phyloP scores from a whole-genome alignment of 225 moss, liverwort and hornwort genomes.

The Ulota crispa region DNA sequence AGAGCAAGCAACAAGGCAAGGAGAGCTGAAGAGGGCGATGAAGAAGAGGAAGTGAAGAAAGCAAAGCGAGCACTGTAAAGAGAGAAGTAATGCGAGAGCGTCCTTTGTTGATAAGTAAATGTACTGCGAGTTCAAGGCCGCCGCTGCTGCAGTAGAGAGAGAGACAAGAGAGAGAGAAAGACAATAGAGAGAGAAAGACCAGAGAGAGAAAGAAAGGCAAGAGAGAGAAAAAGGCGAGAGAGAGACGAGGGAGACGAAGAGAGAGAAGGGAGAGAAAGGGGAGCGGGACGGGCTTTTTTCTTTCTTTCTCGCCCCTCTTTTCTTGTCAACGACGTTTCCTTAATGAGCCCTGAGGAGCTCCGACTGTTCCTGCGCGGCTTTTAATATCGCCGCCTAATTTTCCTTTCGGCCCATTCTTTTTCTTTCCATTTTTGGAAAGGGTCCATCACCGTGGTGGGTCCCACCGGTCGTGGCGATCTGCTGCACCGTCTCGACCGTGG shows the following conservation, averaged over 20 bases:
- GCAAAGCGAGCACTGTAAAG: not conserved
- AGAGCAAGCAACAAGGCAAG: too few relatives aligned
- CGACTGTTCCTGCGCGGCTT: not conserved
- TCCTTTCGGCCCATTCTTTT: not conserved
- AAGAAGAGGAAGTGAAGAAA: not conserved
- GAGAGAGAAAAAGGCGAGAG: too few relatives aligned
- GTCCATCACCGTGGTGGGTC: not conserved
- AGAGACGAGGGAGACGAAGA: too few relatives aligned
- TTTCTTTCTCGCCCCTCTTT: not conserved
- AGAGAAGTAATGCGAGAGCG: not conserved
- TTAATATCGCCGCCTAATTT: slow-evolving; percentile 13
- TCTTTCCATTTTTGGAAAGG: not conserved
- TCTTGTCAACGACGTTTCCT: slow-evolving; percentile 47
- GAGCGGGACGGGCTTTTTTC: too few relatives aligned
- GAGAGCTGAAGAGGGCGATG: too few relatives aligned
- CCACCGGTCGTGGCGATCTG: not conserved
- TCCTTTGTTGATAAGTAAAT: not conserved
- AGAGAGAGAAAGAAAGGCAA: too few relatives aligned
- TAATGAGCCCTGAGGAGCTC: not conserved
- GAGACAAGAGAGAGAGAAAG: not conserved
- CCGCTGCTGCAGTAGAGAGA: not conserved
- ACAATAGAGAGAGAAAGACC: not conserved
- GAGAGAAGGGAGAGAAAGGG: too few relatives aligned
- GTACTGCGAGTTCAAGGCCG: not conserved
- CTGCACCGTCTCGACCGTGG: not conserved